Percentiles rank a stretch among this genome's conserved stretches.
Conservation (phyloP, 768 basidiomycete species). For the Pleurotus pulmonarius region DNA sequence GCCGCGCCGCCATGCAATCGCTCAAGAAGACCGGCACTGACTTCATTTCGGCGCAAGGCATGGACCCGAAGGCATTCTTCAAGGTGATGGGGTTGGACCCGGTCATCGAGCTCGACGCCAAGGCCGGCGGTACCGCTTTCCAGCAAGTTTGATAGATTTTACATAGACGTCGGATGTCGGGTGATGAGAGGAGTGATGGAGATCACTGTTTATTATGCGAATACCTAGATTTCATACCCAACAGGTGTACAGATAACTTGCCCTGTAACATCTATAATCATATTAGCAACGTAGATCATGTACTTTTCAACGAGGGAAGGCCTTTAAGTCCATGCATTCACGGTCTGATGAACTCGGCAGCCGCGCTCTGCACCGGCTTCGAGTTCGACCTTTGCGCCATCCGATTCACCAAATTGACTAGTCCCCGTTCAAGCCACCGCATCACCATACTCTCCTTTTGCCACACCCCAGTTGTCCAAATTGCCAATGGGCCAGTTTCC, state of each 20-base stretch:
- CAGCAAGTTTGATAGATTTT: not conserved
- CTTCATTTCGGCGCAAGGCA: constrained; percentile 52
- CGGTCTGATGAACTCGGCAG: no score
- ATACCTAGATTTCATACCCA: no score
- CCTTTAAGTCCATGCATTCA: no score
- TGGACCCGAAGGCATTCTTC: constrained; percentile 79
- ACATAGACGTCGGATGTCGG: no score
- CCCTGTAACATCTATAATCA: no score
- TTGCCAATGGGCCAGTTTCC: constrained; percentile 48
- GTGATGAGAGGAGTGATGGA: no score
- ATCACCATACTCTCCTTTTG: constrained; percentile 56
- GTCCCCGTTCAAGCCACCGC: constrained; percentile 53
- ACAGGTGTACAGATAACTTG: no score
- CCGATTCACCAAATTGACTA: constrained; percentile 28
- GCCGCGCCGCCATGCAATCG: constrained; percentile 72
- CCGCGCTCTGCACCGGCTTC: no score
- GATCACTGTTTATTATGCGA: no score
- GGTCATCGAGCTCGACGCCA: constrained; percentile 49
- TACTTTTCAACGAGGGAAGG: no score
- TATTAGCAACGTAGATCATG: no score
- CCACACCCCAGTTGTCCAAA: constrained; percentile 76
- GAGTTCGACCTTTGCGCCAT: not conserved
- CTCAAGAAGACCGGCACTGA: constrained; percentile 79
- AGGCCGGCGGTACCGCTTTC: constrained; percentile 59
- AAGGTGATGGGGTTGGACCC: constrained; percentile 67